Evolutionary conservation across 495 filamentous ascomycete species (phyloP), one percentile per base, ranked within the genome.

Genomic region (Annulohypoxylon nitens): DNA sequence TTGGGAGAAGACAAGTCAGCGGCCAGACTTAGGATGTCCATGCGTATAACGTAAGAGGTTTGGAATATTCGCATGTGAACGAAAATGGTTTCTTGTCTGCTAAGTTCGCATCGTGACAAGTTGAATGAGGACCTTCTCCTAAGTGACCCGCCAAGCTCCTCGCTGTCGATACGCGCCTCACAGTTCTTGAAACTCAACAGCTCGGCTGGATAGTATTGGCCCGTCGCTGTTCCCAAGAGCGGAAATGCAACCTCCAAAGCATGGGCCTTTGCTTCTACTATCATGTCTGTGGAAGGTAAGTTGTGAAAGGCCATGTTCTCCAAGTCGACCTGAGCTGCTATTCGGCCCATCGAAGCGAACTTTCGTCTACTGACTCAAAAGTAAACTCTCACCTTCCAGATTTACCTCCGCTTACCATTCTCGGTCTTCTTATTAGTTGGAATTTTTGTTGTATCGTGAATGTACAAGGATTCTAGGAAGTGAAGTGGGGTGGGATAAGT

Each of bases 371-470:
- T 61, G 41, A 30, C 51, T 37, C 48, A 25, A 48, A 47, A 26
- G 12, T 54, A 23, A 37, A 30, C 20, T 30, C 48, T 18, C 48
- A 69, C 71, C 71, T 69, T 74, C 71, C 48, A 16, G 26, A 70
- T 67, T 57, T 61, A 73, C 37, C 41, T 61, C 54, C 58, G 66
- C 66, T 74, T 66, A 74, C 57, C 57, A 70, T 74, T 47, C 36
- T 43, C n/a, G 11, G 60, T 3, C n/a, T 25, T 70, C 66, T 55
- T 48, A 74, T 74, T 74, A 62, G 66, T 36, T 70, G 23, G 41
- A 10, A 37, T 23, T 48, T 26, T 30, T 25, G 55, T 11, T 61
- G 23, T 64, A 61, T 57, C 63, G 43, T 64, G 34, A 18, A 41
- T 20, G 25, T 55, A 60, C 66, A 69, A 64, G 66, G 71, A 45